phyloP scores from a whole-genome alignment of 306 rosid genomes.

The Pyrus bretschneideri region DNA sequence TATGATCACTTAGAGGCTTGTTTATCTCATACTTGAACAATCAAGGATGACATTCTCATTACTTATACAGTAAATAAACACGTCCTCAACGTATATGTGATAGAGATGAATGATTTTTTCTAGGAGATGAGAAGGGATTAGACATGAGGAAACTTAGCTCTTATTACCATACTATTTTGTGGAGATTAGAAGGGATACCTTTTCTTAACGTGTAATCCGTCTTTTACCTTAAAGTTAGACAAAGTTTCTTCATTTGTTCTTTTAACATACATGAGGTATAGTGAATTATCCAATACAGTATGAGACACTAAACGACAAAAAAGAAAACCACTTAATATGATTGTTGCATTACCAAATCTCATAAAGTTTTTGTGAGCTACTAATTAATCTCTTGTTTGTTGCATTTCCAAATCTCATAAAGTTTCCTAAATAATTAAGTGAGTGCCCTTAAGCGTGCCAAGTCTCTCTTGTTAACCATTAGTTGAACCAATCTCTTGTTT shows the following conservation, averaged over 20 bases:
- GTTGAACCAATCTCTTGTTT: not conserved
- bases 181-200: no score
- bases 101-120: not conserved
- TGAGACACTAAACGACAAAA: no score
- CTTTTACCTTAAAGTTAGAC: no score
- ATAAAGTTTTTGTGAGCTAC: not conserved
- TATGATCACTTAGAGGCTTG: no score
- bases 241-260: no score
- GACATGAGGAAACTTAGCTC: not conserved
- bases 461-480: not conserved
- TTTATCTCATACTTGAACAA: no score
- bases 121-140: no score
- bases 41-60: no score
- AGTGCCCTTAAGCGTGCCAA: not conserved
- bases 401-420: not conserved
- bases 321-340: not conserved
- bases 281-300: no score
- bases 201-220: no score
- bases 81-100: not conserved
- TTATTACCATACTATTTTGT: no score
- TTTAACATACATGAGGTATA: no score
- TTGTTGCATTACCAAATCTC: not conserved
- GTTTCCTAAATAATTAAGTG: not conserved
- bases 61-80: not conserved
- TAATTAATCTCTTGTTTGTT: not conserved